Conservation (phyloP, 2,329 filamentous ascomycete genomes). For the Aspergillus latus region DNA sequence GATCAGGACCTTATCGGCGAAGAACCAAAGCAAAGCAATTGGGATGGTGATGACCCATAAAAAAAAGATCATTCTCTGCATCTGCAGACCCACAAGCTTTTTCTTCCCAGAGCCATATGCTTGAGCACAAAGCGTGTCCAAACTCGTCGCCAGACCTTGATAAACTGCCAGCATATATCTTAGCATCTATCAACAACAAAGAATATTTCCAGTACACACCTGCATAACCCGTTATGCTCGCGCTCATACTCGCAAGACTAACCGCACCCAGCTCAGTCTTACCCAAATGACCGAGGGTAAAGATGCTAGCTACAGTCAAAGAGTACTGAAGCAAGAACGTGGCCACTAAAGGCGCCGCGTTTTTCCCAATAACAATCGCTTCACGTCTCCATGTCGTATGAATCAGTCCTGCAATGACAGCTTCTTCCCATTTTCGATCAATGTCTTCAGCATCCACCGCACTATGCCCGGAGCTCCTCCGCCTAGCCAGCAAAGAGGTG, state of each 20-base stretch:
- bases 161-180: constrained; percentile 53
- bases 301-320: constrained; percentile 77
- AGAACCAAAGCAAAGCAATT: constrained; percentile 69
- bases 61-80: constrained; percentile 79
- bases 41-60: constrained; percentile 70
- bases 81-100: constrained; percentile 80
- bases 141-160: constrained; percentile 80
- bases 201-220: constrained; percentile 12
- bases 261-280: constrained; percentile 68
- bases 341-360: constrained; percentile 68
- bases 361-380: constrained; percentile 72
- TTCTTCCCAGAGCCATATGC: constrained; percentile 90
- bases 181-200: not conserved
- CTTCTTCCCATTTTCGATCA: constrained; percentile 79
- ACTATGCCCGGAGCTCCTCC: constrained; percentile 47
- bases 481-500: constrained; percentile 49
- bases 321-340: constrained; percentile 82
- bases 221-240: constrained; percentile 72
- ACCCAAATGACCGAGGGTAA: constrained; percentile 73
- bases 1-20: constrained; percentile 63
- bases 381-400: constrained; percentile 91
- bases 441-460: constrained; percentile 57
- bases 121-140: constrained; percentile 91
- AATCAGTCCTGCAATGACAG: constrained; percentile 75
- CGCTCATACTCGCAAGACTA: constrained; percentile 72